These are phyloP conservation scores for Cutaneotrichosporon curvatum DNA, from an alignment of 1,284 basidiomycete species.

Conservation along the genomic window DNA sequence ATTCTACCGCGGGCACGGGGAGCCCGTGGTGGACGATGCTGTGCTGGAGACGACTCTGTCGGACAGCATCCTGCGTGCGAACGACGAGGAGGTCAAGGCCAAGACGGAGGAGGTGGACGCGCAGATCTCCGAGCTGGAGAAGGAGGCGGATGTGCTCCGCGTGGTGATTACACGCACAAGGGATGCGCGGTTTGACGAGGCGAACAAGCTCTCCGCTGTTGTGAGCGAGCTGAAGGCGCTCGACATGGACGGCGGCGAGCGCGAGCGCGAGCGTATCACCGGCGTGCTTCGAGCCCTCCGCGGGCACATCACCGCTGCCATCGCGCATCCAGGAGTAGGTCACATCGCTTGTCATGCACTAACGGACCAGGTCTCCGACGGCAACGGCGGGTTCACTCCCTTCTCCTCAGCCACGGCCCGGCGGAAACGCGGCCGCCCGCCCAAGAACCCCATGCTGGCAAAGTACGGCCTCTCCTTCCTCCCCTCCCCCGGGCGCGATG, in stretches of 20 bases:
- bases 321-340: conserved; percentile 12
- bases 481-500: background rate
- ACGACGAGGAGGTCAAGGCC: conserved; percentile 7
- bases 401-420: conserved; percentile 34
- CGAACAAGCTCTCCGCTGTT: conserved; percentile 19
- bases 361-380: too few relatives aligned
- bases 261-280: conserved; percentile 24
- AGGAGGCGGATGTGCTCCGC: conserved; percentile 11
- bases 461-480: conserved; percentile 5
- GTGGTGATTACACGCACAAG: conserved; percentile 20
- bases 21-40: conserved; percentile 4
- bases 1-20: conserved; percentile 3
- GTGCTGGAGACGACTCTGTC: too few relatives aligned
- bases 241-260: conserved; percentile 18
- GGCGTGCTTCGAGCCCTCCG: conserved; percentile 20
- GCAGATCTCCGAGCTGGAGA: conserved; percentile 11
- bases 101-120: conserved; percentile 1
- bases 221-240: conserved; percentile 23
- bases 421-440: conserved; percentile 28
- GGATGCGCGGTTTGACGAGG: conserved; percentile 24
- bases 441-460: conserved; percentile 16
- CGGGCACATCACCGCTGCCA: conserved; percentile 10
- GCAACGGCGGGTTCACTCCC: conserved; percentile 10
- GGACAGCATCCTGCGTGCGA: background rate
- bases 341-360: background rate